Conservation (phyloP, 176 grass and related monocot genomes). For the Carex scoparia region DNA sequence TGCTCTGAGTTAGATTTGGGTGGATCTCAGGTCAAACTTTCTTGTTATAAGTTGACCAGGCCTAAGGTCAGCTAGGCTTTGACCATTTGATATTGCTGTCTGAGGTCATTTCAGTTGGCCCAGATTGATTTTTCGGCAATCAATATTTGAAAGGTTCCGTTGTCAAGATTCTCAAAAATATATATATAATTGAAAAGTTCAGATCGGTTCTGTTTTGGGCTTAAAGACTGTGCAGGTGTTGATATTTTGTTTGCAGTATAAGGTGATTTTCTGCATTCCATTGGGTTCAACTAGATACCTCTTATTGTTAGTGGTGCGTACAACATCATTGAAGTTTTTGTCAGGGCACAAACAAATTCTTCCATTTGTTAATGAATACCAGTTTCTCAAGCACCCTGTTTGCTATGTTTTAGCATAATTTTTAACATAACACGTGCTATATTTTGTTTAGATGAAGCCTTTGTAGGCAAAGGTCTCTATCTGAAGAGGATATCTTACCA, state of each 20-base stretch:
- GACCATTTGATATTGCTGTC: background rate
- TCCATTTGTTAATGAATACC: background rate
- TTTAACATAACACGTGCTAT: background rate
- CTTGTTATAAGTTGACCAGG: background rate
- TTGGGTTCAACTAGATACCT: background rate
- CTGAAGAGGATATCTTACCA: conserved; percentile 82
- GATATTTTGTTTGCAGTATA: background rate
- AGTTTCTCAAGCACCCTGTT: background rate
- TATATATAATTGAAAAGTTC: background rate
- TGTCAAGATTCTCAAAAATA: no score
- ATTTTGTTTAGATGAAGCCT: conserved; percentile 57
- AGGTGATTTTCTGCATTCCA: background rate
- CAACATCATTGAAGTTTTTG: background rate
- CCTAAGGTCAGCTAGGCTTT: background rate
- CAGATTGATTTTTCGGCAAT: background rate
- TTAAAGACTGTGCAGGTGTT: background rate
- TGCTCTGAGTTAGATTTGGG: background rate
- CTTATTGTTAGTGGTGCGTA: no score
- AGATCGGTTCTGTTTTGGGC: background rate
- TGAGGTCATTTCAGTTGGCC: background rate
- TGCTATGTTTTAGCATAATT: background rate
- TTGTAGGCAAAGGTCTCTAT: conserved; percentile 83
- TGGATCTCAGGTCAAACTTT: background rate
- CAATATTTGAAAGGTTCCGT: background rate
- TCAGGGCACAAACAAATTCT: background rate